Evolutionary conservation across 2,329 filamentous ascomycete genomes (phyloP).

Genomic region (Neonectria neomacrospora): DNA sequence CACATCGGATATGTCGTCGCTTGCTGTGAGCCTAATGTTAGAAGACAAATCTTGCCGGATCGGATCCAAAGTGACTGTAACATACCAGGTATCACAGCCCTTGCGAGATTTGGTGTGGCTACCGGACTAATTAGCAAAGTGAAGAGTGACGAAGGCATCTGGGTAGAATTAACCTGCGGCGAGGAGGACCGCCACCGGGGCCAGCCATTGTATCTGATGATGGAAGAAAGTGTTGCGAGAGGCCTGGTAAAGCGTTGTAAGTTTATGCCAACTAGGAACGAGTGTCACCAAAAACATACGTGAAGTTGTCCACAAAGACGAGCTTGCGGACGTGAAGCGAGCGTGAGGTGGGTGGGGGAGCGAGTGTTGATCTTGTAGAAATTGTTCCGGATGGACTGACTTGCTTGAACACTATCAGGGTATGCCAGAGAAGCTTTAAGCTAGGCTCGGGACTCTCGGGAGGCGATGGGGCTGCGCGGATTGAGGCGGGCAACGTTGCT

Average conservation of each 20-base stretch:
- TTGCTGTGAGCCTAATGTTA: constrained; percentile 65
- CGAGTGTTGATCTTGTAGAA: constrained; percentile 33
- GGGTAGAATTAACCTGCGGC: constrained; percentile 64
- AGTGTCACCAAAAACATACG: constrained; percentile 41
- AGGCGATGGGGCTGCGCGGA: constrained; percentile 26
- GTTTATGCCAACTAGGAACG: constrained; percentile 17
- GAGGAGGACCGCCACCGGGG: constrained; percentile 92
- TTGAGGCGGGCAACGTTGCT: constrained; percentile 27
- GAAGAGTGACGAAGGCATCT: constrained; percentile 27
- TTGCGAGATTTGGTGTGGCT: constrained; percentile 99
- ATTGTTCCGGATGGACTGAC: constrained; percentile 23
- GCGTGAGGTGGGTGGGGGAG: constrained; percentile 44
- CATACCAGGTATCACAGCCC: constrained; percentile 91
- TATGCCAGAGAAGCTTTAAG: constrained; percentile 26
- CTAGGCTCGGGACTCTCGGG: constrained; percentile 32
- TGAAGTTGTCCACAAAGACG: constrained; percentile 45
- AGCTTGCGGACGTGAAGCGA: constrained; percentile 53
- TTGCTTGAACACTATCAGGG: constrained; percentile 31
- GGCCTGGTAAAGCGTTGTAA: constrained; percentile 35
- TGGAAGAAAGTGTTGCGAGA: constrained; percentile 50
- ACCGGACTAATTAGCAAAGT: constrained; percentile 36
- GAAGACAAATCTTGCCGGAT: constrained; percentile 1
- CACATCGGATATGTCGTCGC: constrained; percentile 94
- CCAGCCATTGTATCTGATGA: constrained; percentile 77
- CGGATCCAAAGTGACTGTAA: constrained; percentile 25